phyloP scores from a whole-genome alignment of 768 basidiomycete genomes.

The Leccinum longicurvipes region DNA sequence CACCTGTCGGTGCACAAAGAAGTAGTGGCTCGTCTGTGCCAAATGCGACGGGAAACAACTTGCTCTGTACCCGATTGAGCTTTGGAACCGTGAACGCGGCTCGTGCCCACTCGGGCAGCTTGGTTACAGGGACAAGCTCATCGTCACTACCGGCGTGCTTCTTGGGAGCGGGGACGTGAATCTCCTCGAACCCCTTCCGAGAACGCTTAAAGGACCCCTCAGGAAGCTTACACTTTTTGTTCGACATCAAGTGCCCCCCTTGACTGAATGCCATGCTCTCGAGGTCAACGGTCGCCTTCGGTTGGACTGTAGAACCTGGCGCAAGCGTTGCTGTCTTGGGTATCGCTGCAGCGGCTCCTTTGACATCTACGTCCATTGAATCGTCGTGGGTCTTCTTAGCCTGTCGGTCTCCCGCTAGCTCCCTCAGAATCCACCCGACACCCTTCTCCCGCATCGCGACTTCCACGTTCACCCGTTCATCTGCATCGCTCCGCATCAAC shows the following conservation, averaged over 20 bases:
- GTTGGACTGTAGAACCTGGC: conserved; percentile 84
- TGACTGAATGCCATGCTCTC: conserved; percentile 96
- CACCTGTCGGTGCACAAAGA: conserved; percentile 97
- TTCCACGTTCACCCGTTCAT: conserved; percentile 89
- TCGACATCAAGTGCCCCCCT: conserved; percentile 96
- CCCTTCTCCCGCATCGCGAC: conserved; percentile 98
- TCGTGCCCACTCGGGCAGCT: conserved; percentile 82
- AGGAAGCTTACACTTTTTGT: conserved; percentile 97
- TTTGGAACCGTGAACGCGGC: conserved; percentile 79
- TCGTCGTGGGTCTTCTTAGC: conserved; percentile 48
- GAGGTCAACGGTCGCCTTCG: conserved; percentile 81
- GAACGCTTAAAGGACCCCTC: conserved; percentile 97
- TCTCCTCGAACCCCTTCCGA: conserved; percentile 96
- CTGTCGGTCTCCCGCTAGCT: conserved; percentile 79
- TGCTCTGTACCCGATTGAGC: conserved; percentile 92
- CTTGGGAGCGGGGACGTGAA: conserved; percentile 94
- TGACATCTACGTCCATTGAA: conserved; percentile 79
- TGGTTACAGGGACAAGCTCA: conserved; percentile 68
- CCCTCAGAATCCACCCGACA: conserved; percentile 91
- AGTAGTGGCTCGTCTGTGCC: conserved; percentile 92
- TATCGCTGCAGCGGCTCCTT: conserved; percentile 41
- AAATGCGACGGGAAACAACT: conserved; percentile 89
- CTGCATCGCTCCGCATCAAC: conserved; percentile 82
- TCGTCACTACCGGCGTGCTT: conserved; percentile 58
- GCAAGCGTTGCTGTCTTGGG: conserved; percentile 85